Evolutionary conservation across 371 early-diverging fungal genomes (phyloP).

Genomic region (Lichtheimia hyalospora): DNA sequence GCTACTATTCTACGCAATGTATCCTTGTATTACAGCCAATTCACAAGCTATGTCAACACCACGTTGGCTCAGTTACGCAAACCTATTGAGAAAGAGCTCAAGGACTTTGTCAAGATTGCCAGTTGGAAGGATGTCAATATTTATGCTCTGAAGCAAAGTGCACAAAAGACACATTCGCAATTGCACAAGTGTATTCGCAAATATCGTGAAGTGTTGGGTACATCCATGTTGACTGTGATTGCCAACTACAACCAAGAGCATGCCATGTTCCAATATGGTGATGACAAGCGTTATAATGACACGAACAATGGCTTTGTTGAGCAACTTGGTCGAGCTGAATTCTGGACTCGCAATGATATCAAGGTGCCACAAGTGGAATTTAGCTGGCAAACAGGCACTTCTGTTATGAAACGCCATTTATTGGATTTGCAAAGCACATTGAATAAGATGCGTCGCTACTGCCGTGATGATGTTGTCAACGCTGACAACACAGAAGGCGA

Average conservation of each 20-base stretch:
- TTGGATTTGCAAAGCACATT: slow-evolving; percentile 35
- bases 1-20: slow-evolving; percentile 57
- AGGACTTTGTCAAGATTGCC: slow-evolving; percentile 92
- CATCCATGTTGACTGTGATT: slow-evolving; percentile 78
- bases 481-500: slow-evolving; percentile 19
- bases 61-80: slow-evolving; percentile 61
- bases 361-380: slow-evolving; percentile 12
- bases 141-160: slow-evolving; percentile 88
- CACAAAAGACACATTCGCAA: slow-evolving; percentile 87
- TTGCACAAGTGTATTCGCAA: slow-evolving; percentile 88
- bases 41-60: slow-evolving; percentile 52
- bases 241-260: slow-evolving; percentile 59
- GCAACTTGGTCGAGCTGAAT: slow-evolving; percentile 30
- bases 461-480: slow-evolving; percentile 31
- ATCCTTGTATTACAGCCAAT: slow-evolving; percentile 81
- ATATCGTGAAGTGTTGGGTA: slow-evolving; percentile 75
- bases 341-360: slow-evolving; percentile 26
- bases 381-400: slow-evolving; percentile 15
- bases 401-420: slow-evolving; percentile 36
- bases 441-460: slow-evolving; percentile 30
- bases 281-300: slow-evolving; percentile 47
- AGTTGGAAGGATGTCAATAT: slow-evolving; percentile 97
- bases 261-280: slow-evolving; percentile 54
- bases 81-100: slow-evolving; percentile 87
- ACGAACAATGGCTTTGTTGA: slow-evolving; percentile 28